phyloP scores from a whole-genome alignment of 163 green algal species.

The Chlamydomonas reinhardtii region DNA sequence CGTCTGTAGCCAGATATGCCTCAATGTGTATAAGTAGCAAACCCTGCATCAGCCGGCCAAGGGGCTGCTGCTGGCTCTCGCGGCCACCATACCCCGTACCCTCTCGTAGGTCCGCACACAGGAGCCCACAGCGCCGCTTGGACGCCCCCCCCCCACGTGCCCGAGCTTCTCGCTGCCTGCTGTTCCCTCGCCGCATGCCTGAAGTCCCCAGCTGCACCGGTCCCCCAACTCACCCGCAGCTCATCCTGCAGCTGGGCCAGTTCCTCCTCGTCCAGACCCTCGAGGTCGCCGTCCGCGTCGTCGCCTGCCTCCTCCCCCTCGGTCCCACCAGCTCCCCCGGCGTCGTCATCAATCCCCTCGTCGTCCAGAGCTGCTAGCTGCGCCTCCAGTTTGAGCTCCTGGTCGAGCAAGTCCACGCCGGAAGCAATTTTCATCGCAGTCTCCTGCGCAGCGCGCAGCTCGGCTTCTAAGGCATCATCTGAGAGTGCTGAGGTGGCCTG shows the following conservation, averaged over 20 bases:
- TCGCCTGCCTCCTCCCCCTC: neutral
- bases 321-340: neutral
- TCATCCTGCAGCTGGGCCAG: conserved; percentile 37
- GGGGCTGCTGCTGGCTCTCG: too few relatives aligned
- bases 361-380: conserved; percentile 31
- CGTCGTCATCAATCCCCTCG: neutral
- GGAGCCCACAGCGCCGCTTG: too few relatives aligned
- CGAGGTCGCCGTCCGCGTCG: conserved; percentile 1
- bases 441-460: conserved; percentile 29
- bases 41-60: too few relatives aligned
- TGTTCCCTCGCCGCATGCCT: neutral
- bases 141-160: too few relatives aligned
- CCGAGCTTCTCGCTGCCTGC: too few relatives aligned
- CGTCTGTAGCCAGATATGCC: too few relatives aligned
- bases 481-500: neutral
- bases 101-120: neutral
- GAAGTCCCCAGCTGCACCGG: neutral
- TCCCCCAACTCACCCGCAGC: conserved; percentile 19
- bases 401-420: conserved; percentile 12
- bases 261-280: conserved; percentile 16
- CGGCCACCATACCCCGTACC: too few relatives aligned
- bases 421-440: neutral
- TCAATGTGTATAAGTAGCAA: too few relatives aligned
- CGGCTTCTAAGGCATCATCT: neutral
- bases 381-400: conserved; percentile 26